Conservation (phyloP, 2,329 filamentous ascomycete species). For the Tolypocladium guangdongense region DNA sequence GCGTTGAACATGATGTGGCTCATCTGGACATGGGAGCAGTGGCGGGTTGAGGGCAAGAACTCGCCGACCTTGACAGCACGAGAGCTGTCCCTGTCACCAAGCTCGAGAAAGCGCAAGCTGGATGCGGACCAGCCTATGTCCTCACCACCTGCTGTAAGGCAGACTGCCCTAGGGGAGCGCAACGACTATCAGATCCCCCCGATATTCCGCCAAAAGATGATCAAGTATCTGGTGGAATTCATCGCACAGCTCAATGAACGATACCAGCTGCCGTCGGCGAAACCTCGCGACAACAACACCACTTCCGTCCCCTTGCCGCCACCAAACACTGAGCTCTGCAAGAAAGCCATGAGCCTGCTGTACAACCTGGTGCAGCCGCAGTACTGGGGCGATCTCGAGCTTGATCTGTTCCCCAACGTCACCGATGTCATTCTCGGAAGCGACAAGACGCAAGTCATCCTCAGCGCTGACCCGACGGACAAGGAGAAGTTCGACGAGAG, state of each 20-base stretch:
- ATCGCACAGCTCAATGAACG: slow-evolving; percentile 84
- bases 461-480: slow-evolving; percentile 48
- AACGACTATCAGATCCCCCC: slow-evolving; percentile 59
- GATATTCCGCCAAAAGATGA: slow-evolving; percentile 62
- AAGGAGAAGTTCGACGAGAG: slow-evolving; percentile 72
- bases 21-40: slow-evolving; percentile 88
- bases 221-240: slow-evolving; percentile 93
- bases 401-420: slow-evolving; percentile 84
- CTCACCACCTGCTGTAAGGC: slow-evolving; percentile 40
- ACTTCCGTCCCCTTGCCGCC: slow-evolving; percentile 37
- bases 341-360: slow-evolving; percentile 72
- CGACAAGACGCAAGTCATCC: slow-evolving; percentile 58
- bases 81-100: slow-evolving; percentile 56
- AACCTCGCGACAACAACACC: slow-evolving; percentile 42
- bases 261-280: slow-evolving; percentile 64
- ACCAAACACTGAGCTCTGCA: slow-evolving; percentile 65
- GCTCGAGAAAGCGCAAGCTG: slow-evolving; percentile 63
- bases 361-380: slow-evolving; percentile 75
- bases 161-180: slow-evolving; percentile 33
- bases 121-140: slow-evolving; percentile 48
- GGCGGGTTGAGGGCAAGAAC: slow-evolving; percentile 54
- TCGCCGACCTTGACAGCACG: slow-evolving; percentile 13
- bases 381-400: slow-evolving; percentile 85
- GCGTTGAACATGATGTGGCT: slow-evolving; percentile 84
- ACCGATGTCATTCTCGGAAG: slow-evolving; percentile 76